Conservation (phyloP, 2,329 filamentous ascomycete genomes). For the Alternaria atra region DNA sequence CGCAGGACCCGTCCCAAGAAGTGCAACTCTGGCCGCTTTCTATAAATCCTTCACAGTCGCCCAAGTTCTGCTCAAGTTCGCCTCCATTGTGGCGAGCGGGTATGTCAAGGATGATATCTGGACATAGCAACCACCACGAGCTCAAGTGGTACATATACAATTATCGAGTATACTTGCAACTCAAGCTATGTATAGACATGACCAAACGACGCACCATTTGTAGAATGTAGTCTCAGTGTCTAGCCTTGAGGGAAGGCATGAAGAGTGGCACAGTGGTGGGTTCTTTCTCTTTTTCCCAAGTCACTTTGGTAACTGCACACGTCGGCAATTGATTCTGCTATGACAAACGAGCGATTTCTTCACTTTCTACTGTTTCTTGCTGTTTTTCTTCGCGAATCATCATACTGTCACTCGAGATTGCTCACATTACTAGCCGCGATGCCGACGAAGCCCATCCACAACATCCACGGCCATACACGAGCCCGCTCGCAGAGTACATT, state of each 20-base stretch:
- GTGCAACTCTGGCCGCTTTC: neutral
- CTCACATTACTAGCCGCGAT: neutral
- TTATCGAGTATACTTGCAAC: neutral
- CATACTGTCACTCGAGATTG: neutral
- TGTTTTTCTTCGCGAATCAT: neutral
- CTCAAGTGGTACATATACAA: neutral
- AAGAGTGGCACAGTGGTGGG: neutral
- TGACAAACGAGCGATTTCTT: neutral
- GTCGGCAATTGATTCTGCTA: neutral
- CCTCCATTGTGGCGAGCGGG: neutral
- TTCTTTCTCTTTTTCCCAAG: neutral
- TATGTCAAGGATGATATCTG: neutral
- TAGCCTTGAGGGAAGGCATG: neutral
- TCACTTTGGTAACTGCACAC: neutral
- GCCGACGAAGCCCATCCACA: neutral
- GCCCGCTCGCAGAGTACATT: neutral
- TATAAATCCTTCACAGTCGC: neutral
- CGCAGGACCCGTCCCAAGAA: neutral
- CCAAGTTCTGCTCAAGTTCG: neutral
- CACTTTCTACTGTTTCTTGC: neutral
- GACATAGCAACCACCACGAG: neutral
- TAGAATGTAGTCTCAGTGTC: neutral
- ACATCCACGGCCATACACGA: neutral
- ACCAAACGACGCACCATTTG: neutral
- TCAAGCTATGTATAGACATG: neutral